Evolutionary conservation across 495 filamentous ascomycete species (phyloP).

Genomic region (Neurospora sp.): DNA sequence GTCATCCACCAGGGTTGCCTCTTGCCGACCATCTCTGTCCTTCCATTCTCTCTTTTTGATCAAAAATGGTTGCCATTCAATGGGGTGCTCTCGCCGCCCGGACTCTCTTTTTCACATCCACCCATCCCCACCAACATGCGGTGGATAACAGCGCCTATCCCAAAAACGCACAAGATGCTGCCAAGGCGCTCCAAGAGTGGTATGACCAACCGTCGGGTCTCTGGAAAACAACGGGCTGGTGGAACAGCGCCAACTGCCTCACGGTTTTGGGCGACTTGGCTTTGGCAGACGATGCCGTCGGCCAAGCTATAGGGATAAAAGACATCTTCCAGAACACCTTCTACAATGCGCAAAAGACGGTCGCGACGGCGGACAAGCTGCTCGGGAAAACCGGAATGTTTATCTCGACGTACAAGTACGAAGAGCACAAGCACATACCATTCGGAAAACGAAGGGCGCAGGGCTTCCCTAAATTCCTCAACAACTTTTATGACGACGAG

Average conservation of each 20-base stretch:
- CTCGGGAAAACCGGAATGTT: constrained; percentile 19
- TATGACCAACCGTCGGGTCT: constrained; percentile 52
- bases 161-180: constrained; percentile 33
- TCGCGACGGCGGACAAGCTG: constrained; percentile 21
- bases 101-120: constrained; percentile 26
- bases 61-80: constrained; percentile 21
- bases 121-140: constrained; percentile 9
- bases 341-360: constrained; percentile 28
- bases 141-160: constrained; percentile 14
- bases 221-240: constrained; percentile 62
- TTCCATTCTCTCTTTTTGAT: not conserved
- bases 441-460: constrained; percentile 9
- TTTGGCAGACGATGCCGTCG: constrained; percentile 19
- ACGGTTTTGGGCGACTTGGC: constrained; percentile 56
- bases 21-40: not conserved
- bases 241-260: constrained; percentile 64
- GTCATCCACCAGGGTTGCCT: not conserved
- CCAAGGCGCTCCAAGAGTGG: constrained; percentile 49
- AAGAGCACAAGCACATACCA: not conserved
- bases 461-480: constrained; percentile 43
- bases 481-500: constrained; percentile 61
- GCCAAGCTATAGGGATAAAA: constrained; percentile 22
- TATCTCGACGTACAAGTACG: constrained; percentile 22
- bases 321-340: constrained; percentile 34
- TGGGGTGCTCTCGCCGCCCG: constrained; percentile 29